Evolutionary conservation across 1,139 yeast genomes (phyloP), one percentile per base, ranked within the genome.

Genomic region (Blastobotrys illinoisensis): DNA sequence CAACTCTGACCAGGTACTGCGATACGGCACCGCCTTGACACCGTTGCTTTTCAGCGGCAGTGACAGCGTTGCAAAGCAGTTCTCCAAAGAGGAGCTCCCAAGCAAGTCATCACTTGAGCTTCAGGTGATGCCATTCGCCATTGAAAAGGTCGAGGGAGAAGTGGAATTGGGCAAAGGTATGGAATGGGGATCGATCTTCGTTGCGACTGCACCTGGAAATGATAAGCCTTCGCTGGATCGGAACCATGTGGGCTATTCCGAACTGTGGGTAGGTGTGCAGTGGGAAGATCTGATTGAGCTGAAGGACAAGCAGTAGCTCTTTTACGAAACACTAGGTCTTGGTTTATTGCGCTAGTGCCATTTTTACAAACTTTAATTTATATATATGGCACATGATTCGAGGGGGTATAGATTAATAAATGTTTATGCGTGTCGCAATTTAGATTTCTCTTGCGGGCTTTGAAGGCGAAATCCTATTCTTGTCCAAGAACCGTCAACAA

Each of bases 151-250:
- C 50, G 98, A 93, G 67, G 75, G 74, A 21, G 69, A 75, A 47
- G 72, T 72, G 7, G 73, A 74, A 49, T 76, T 84, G 23, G 69
- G 78, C 9, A 82, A 82, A 46, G 97, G 98, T 7, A 93, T 93
- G 96, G 95, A 93, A 58, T 93, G 99, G 99, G 98, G 98, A 1
- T 88, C 98, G 0, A 87, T 93, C 44, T 75, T 89, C 40, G 87
- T 91, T 2, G 89, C 86, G 47, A 88, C 97, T 0, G 95, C 90
- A 63, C 72, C 73, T 3, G 86, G 85, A 58, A 97, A 93, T 68
- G 79, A 73, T 58, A 49, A 51, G 9, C 89, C 95, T 56, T 69
- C 76, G 49, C 67, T 78, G 23, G 86, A 85, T 61, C 78, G 73
- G 1, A 75, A 64, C 56, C 80, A 83, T 47, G 93, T 89, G 19